Base-by-base conservation (phyloP, 306 rosid genomes). In the Urtica urens region DNA sequence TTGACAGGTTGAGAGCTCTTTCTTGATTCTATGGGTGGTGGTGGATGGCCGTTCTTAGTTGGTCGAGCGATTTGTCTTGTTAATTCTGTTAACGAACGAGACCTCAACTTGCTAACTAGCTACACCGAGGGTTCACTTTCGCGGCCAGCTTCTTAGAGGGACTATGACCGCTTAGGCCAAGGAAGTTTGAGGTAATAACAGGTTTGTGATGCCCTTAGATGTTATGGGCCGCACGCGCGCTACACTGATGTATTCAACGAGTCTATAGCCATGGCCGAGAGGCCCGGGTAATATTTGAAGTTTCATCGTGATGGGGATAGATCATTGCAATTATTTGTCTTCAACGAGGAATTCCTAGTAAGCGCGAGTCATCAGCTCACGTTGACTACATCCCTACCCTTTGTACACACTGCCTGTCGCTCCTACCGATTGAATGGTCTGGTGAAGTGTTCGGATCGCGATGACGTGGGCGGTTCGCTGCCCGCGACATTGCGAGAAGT, bases 291-390 rank as follows among this genome's bases (percentile, higher is more conserved):
- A 35, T 35, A 12, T 35, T 35, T 35, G 7, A 35, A 35, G 14
- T 12, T 35, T 12, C n/a, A 12, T 35, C 39, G 39, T 35, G 39
- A 6, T 35, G 39, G 39, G 39, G 39, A 35, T 46, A 46, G 51
- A 46, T 22, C 51, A n/a, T 46, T 46, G 51, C 51, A 46, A 46
- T 46, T 46, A 23, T 46, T 46, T 28, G 30, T 46, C 51, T 46
- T 48, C 53, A 48, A 24, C 56, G 56, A 51, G 43, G 56, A 51
- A 33, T 31, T 17, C 55, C 55, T 49, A 49, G 55, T 49, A 49
- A 49, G 39, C 40, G 25, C 39, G 40, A 10, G 40, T 49, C 26
- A 49, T 19, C 55, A n/a, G 55, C 55, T 28, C 25, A 17, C 39
- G 26, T 49, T 49, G 55, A 49, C 25, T 28, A 49, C 25, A 34